Conservation (phyloP, 2,329 filamentous ascomycete genomes). For the Fusarium nanum region DNA sequence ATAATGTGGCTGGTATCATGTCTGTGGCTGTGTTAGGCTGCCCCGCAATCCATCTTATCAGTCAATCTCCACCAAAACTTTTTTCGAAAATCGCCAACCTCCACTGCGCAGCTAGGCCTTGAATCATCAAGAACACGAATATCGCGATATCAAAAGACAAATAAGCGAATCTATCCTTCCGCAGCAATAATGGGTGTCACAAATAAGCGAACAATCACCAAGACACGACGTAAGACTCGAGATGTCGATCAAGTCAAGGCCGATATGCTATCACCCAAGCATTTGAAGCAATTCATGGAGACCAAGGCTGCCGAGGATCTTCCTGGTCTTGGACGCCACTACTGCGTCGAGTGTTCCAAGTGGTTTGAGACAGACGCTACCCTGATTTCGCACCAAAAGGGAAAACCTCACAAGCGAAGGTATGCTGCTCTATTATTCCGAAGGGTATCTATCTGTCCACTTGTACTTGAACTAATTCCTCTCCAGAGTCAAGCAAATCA, state of each 20-base stretch:
- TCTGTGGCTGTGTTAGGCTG: slow-evolving; percentile 9
- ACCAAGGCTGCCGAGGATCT: slow-evolving; percentile 87
- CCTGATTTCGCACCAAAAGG: slow-evolving; percentile 79
- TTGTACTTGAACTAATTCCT: slow-evolving; percentile 35
- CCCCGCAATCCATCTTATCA: slow-evolving; percentile 20
- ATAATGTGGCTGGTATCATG: neutral
- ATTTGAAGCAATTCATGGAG: slow-evolving; percentile 82
- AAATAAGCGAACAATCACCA: slow-evolving; percentile 74
- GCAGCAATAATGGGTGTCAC: slow-evolving; percentile 70
- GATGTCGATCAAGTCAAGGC: slow-evolving; percentile 93
- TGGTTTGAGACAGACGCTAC: slow-evolving; percentile 92
- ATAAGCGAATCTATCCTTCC: neutral
- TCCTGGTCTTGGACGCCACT: slow-evolving; percentile 85
- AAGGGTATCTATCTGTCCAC: slow-evolving; percentile 14
- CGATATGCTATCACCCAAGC: slow-evolving; percentile 81
- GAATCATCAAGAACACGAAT: slow-evolving; percentile 5
- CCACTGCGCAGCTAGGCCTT: slow-evolving; percentile 13
- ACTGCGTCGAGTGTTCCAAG: slow-evolving; percentile 94
- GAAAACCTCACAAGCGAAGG: slow-evolving; percentile 95
- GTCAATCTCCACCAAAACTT: slow-evolving; percentile 37
- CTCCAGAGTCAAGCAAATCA: slow-evolving; percentile 79
- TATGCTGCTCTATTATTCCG: slow-evolving; percentile 21
- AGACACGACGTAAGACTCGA: slow-evolving; percentile 81
- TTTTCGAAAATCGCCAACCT: slow-evolving; percentile 41
- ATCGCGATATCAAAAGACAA: neutral